These are phyloP conservation scores for Neofusicoccum cordaticola DNA, from an alignment of 2,329 filamentous ascomycete genomes.

Conservation along the genomic window DNA sequence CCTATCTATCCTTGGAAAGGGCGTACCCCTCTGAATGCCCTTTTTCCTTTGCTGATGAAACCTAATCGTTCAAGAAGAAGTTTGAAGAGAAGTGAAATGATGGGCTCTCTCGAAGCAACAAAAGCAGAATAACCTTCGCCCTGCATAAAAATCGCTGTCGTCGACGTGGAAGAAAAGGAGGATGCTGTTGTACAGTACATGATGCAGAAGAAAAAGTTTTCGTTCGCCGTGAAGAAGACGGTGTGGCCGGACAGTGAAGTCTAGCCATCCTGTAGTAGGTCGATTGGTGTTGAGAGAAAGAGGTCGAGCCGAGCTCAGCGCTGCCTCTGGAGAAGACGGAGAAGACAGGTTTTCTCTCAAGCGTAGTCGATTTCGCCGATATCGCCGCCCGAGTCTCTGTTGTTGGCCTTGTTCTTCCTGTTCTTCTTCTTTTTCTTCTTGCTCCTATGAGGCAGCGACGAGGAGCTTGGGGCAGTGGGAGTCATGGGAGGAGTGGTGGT, in stretches of 20 bases:
- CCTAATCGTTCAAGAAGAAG: no score
- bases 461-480: constrained; percentile 8
- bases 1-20: no score
- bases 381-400: background rate
- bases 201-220: background rate
- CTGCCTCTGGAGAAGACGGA: background rate
- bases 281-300: background rate
- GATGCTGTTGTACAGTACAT: background rate
- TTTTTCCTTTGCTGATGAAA: no score
- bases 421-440: constrained; percentile 6
- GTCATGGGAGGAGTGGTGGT: background rate
- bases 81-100: no score
- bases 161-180: background rate
- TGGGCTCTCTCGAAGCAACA: no score
- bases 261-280: no score
- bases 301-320: background rate
- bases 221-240: no score
- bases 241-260: no score
- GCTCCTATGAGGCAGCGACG: background rate
- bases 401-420: background rate
- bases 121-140: no score
- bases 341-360: background rate
- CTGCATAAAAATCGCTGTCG: no score
- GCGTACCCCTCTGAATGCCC: no score
- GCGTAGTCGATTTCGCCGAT: background rate